Conservation (phyloP, 2,329 filamentous ascomycete genomes). For the Paramyrothecium roridum region DNA sequence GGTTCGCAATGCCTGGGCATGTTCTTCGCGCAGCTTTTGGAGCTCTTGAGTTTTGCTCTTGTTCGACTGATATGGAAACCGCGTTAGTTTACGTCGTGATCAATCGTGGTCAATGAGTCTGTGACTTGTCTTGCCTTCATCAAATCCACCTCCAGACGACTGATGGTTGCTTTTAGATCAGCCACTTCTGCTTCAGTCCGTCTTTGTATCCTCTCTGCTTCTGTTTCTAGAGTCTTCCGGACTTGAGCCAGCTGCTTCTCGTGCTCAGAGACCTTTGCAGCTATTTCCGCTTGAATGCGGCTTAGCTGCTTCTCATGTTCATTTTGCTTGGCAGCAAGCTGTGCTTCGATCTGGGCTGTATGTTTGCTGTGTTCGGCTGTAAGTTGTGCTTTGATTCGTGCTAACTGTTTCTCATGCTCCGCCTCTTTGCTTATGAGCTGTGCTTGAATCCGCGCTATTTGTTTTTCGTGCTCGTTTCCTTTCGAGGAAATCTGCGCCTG, state of each 20-base stretch:
- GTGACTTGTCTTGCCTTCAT: conserved; percentile 45
- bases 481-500: conserved; percentile 13
- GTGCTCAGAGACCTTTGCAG: conserved; percentile 26
- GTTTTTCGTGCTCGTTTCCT: conserved; percentile 24
- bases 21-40: conserved; percentile 44
- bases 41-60: conserved; percentile 60
- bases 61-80: conserved; percentile 41
- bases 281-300: conserved; percentile 13
- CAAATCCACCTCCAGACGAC: conserved; percentile 58
- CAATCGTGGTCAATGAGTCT: neutral
- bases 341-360: conserved; percentile 1
- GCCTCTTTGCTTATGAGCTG: conserved; percentile 23
- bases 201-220: conserved; percentile 27
- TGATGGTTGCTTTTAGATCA: conserved; percentile 60
- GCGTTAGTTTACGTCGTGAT: neutral
- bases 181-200: conserved; percentile 58
- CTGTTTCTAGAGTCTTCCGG: neutral
- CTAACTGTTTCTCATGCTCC: conserved; percentile 20
- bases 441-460: conserved; percentile 20
- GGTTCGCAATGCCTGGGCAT: conserved; percentile 12
- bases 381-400: conserved; percentile 16
- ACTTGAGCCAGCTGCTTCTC: conserved; percentile 25
- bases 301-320: conserved; percentile 8
- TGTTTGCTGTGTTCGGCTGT: conserved; percentile 26
- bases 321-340: conserved; percentile 4